Conservation (phyloP, 495 filamentous ascomycete species). For the Hypoxylon fuscum region DNA sequence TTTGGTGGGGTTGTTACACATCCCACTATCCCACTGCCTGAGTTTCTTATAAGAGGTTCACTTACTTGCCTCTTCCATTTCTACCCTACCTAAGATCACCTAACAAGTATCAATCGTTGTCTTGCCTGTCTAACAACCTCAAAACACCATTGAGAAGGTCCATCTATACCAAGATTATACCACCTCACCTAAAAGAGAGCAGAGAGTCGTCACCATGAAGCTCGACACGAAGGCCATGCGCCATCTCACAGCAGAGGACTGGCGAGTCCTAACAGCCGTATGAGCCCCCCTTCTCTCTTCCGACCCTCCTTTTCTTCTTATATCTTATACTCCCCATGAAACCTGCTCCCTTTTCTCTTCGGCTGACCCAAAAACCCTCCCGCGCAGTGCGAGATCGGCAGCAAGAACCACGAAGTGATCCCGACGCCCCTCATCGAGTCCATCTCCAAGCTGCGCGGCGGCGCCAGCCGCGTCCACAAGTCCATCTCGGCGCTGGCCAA, state of each 20-base stretch:
- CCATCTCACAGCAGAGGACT: conserved; percentile 91
- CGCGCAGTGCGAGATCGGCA: conserved; percentile 85
- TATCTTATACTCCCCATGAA: no score
- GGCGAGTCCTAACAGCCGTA: conserved; percentile 93
- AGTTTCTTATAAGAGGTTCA: no score
- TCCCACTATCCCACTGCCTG: neutral
- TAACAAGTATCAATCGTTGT: no score
- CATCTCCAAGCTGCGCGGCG: conserved; percentile 81
- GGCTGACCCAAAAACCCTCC: conserved; percentile 5
- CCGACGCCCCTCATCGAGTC: conserved; percentile 88
- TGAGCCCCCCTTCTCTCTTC: conserved; percentile 47
- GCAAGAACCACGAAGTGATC: conserved; percentile 95
- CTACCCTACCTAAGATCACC: no score
- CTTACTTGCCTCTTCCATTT: no score
- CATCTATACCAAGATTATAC: no score
- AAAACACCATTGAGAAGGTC: no score
- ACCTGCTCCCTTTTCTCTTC: no score
- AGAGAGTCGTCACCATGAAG: conserved; percentile 74
- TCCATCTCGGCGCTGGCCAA: conserved; percentile 92
- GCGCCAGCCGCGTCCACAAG: conserved; percentile 79
- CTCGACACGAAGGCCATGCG: conserved; percentile 91
- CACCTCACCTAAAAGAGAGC: no score
- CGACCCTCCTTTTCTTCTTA: no score
- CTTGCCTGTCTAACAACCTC: no score
- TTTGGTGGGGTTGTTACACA: conserved; percentile 41